Evolutionary conservation across 177 flowering plant species (phyloP), one percentile per base, ranked within the genome.

Genomic region (Tripterygium wilfordii): DNA sequence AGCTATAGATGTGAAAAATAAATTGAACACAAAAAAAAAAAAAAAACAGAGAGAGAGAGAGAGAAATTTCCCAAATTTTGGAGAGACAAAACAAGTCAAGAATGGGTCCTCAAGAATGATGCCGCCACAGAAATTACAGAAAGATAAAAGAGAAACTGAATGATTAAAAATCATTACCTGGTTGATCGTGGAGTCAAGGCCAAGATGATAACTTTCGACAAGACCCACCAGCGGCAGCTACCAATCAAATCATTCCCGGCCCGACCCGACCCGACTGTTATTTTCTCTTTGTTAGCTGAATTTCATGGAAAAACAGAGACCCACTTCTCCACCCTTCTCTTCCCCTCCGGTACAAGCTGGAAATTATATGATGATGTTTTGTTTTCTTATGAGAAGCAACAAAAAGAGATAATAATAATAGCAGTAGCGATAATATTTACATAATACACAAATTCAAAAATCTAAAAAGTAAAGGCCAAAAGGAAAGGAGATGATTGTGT

Each of bases 161-260:
- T 37, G 51, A 51, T 51, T 27, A n/a, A 10, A 51, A 35, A 31
- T 43, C 23, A 49, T 36, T 53, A 54, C 65, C 65, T 54, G 50
- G 54, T 39, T 49, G 62, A 58, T 45, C 38, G 28, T 14, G 49
- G 61, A 49, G 54, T 27, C 29, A 43, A 57, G 36, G 36, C 36
- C 25, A 17, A 41, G 23, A 38, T 38, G 24, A 38, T 38, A 24
- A 38, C 9, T 8, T 18, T 23, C 31, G 56, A 24, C 38, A 58
- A 39, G 56, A 51, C 46, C 44, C 54, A 60, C 43, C 53, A 60
- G 53, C 57, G n/a, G 13, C 12, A 25, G 52, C 38, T 10, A 42
- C 29, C 25, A 46, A 3, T 37, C 23, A 18, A 18, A 18, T 24
- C 20, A 20, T 1, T n/a, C 24, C 24, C 13, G 20, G 10, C 42